phyloP scores from a whole-genome alignment of 441 rosid species.

The California macrophylla region DNA sequence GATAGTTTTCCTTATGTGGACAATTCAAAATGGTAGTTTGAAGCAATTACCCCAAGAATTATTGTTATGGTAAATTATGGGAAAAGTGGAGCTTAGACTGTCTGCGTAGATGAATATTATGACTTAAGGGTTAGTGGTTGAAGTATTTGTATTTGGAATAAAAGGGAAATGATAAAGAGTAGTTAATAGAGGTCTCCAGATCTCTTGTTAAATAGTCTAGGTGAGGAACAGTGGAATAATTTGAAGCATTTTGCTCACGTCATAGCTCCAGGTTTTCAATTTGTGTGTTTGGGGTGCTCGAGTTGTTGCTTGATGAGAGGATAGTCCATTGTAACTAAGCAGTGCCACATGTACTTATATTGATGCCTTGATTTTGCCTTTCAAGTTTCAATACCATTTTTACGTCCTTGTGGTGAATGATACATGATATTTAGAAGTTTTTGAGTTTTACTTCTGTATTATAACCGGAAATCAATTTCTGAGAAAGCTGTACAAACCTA shows the following conservation, averaged over 20 bases:
- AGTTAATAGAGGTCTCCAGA: background rate
- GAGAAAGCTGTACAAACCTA: constrained; percentile 8
- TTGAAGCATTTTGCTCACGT: background rate
- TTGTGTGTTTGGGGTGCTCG: background rate
- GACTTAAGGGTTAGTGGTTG: background rate
- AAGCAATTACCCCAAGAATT: too few species aligned
- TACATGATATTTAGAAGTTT: background rate
- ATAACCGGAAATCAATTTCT: background rate
- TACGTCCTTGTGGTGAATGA: background rate
- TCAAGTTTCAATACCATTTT: too few species aligned
- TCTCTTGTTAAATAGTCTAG: background rate
- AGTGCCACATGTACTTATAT: too few species aligned
- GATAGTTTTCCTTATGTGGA: too few species aligned
- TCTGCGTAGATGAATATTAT: too few species aligned
- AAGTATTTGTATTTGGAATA: background rate
- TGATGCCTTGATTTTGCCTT: background rate
- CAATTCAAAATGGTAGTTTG: too few species aligned
- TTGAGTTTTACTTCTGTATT: background rate
- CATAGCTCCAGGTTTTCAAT: background rate
- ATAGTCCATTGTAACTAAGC: too few species aligned
- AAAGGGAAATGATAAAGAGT: background rate
- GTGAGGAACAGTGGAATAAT: background rate
- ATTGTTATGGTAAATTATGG: too few species aligned
- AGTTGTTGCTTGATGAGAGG: background rate
- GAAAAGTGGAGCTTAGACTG: background rate